Base-by-base conservation (phyloP, 306 rosid genomes). In the Casuarina glauca region DNA sequence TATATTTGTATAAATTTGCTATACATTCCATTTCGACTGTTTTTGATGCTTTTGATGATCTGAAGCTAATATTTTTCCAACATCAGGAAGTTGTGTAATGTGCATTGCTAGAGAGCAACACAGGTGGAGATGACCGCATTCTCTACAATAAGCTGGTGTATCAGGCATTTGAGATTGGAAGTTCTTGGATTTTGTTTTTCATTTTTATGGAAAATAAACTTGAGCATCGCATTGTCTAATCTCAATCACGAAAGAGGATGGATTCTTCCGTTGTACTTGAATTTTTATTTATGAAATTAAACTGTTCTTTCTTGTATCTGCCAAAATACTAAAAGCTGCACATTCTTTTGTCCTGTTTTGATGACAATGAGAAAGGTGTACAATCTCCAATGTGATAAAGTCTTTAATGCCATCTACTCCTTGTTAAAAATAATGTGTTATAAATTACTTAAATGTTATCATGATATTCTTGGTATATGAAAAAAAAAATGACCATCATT, bases 81-180 rank as follows among this genome's bases (percentile, higher is more conserved):
- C 81, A 69, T 73, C 92, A 95, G 99, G 99, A 95, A 78, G 97
- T 95, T 53, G 99, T 93, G 60, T 97, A 93, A 79, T 93, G 97
- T 85, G 97, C 97, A 71, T 86, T 95, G 81, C 82, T 95, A 78
- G 97, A 95, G 89, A 93, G 94, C 88, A 95, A 88, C 85, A 95
- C 97, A 0, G 99, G 97, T 52, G 87, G 99, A 88, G 97, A 95
- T 19, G 96, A 95, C 52, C 89, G 89, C 54, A 93, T 95, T 72
- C 97, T 95, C 61, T 95, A 95, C 82, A 82, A 78, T 19, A 95
- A 95, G 90, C 87, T 95, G 76, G 96, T 87, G 72, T 93, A 91
- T 79, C 50, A 45, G 90, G 76, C 54, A 62, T 87, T 76, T 89
- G 92, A 88, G 69, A 70, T 82, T 42, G 79, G 85, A 73, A 36